Percentiles rank a stretch among this genome's conserved stretches.
Evolutionary conservation across 768 basidiomycete genomes (phyloP).

Genomic region (Boletus rex-veris): DNA sequence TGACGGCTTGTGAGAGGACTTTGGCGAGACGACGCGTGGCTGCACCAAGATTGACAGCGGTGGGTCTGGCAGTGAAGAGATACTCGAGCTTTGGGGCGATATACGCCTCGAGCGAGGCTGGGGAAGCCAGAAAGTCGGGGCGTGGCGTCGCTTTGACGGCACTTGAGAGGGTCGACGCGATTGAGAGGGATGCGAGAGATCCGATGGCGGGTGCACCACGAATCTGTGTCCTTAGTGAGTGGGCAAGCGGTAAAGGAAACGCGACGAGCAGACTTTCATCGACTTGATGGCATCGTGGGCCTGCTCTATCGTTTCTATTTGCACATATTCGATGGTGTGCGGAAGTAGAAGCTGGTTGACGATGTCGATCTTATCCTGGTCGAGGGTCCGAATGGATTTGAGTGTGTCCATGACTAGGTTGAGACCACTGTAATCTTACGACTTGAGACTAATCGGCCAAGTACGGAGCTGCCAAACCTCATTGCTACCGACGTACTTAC

Average conservation of each 20-base stretch:
- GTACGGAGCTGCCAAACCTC: not conserved
- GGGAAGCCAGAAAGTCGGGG: constrained; percentile 56
- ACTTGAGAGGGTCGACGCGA: constrained; percentile 61
- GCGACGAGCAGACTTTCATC: constrained; percentile 68
- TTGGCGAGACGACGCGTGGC: constrained; percentile 70
- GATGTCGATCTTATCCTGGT: constrained; percentile 67
- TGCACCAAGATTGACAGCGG: constrained; percentile 91
- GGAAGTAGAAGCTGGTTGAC: constrained; percentile 88
- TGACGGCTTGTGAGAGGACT: constrained; percentile 34
- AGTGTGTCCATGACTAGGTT: constrained; percentile 20
- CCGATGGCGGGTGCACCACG: constrained; percentile 96
- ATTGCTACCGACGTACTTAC: too few relatives aligned
- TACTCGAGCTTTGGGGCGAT: constrained; percentile 61
- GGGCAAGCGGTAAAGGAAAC: not conserved
- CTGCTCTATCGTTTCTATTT: constrained; percentile 69
- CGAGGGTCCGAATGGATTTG: constrained; percentile 39
- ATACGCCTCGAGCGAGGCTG: constrained; percentile 49
- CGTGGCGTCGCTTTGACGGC: constrained; percentile 43
- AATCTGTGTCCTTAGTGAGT: constrained; percentile 40
- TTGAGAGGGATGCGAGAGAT: constrained; percentile 80
- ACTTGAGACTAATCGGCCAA: not conserved
- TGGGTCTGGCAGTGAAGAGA: constrained; percentile 87
- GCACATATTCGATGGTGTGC: constrained; percentile 62
- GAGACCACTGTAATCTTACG: not conserved
- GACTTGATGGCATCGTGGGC: constrained; percentile 93